Percentiles rank a stretch among this genome's conserved stretches.
Evolutionary conservation across 1,284 basidiomycete species (phyloP).

Genomic region (Melanopsichium pennsylvanicum): DNA sequence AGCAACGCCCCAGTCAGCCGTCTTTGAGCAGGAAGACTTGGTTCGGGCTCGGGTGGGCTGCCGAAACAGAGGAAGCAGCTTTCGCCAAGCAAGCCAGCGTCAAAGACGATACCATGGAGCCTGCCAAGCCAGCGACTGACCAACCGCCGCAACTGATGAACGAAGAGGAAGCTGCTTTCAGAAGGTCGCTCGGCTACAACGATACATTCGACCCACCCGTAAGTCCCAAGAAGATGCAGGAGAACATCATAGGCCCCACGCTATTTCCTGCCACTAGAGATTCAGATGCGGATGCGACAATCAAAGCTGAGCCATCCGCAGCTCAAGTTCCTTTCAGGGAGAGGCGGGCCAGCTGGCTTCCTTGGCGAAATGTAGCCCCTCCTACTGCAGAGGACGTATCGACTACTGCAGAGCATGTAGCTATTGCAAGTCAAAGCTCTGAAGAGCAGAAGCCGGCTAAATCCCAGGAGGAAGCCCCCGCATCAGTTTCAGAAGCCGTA

Average conservation of each 20-base stretch:
- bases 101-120: slow-evolving; percentile 2
- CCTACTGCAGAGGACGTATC: neutral
- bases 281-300: slow-evolving; percentile 26
- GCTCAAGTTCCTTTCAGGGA: slow-evolving; percentile 6
- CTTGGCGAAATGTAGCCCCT: slow-evolving; percentile 32
- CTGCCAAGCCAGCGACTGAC: neutral
- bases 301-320: slow-evolving; percentile 4
- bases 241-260: too few species aligned
- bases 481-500: neutral
- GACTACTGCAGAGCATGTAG: neutral
- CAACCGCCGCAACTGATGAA: slow-evolving; percentile 43
- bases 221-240: neutral
- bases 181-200: slow-evolving; percentile 31
- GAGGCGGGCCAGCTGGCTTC: slow-evolving; percentile 32
- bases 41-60: slow-evolving; percentile 35
- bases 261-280: slow-evolving; percentile 16
- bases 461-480: too few species aligned
- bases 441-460: neutral
- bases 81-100: neutral
- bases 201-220: slow-evolving; percentile 3
- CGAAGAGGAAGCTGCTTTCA: slow-evolving; percentile 46
- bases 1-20: slow-evolving; percentile 11
- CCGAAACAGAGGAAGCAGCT: neutral
- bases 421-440: too few species aligned
- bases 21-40: slow-evolving; percentile 30